Conservation (phyloP, 2,329 filamentous ascomycete species). For the Alternaria postmessia region DNA sequence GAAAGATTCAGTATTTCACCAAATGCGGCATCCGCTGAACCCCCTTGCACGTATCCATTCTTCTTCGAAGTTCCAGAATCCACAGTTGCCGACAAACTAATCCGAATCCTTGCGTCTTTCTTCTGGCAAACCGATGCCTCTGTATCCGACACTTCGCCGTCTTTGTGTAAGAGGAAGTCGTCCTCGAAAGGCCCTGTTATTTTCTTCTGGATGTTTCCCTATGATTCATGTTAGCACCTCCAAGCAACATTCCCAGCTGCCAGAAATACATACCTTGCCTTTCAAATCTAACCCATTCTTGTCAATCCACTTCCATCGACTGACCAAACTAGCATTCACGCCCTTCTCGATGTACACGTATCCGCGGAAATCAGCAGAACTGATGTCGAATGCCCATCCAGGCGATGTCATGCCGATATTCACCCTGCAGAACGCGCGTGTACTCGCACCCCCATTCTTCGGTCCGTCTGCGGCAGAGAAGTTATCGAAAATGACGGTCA, state of each 20-base stretch:
- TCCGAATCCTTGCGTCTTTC: conserved; percentile 32
- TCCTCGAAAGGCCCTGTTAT: conserved; percentile 30
- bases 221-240: not conserved
- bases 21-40: conserved; percentile 26
- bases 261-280: conserved; percentile 30
- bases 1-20: conserved; percentile 32
- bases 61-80: conserved; percentile 14
- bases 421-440: conserved; percentile 36
- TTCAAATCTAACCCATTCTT: conserved; percentile 29
- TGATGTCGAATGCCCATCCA: conserved; percentile 38
- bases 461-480: conserved; percentile 39
- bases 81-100: conserved; percentile 34
- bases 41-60: conserved; percentile 26
- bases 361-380: conserved; percentile 33
- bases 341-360: conserved; percentile 32
- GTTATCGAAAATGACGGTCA: conserved; percentile 38
- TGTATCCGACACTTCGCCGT: conserved; percentile 31
- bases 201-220: conserved; percentile 39
- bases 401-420: conserved; percentile 32
- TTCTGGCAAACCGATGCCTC: conserved; percentile 34
- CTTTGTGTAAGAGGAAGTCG: conserved; percentile 37
- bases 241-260: not conserved
- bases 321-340: conserved; percentile 31
- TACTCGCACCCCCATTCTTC: conserved; percentile 23
- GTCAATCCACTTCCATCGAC: conserved; percentile 42